Evolutionary conservation across 495 filamentous ascomycete genomes (phyloP), one percentile per base, ranked within the genome.

Genomic region (Aspergillus baeticus): DNA sequence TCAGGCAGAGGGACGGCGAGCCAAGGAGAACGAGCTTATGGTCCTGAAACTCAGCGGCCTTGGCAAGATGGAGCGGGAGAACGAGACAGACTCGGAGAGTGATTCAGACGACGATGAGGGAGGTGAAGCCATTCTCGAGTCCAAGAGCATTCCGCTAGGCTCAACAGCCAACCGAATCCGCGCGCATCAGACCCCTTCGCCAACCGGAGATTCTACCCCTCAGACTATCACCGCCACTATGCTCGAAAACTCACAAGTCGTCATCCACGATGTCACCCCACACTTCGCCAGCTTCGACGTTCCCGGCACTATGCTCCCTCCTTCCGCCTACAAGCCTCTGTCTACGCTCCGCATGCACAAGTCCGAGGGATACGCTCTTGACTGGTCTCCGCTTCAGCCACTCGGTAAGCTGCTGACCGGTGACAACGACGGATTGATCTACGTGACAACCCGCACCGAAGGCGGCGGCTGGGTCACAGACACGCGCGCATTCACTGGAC

Each of bases 151-250:
- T 62, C 90, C 90, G 5, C 74, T 96, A 33, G 83, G 77, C 31
- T 88, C 90, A 11, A 93, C 89, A 47, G 95, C 92, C 10, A 98
- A 98, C 77, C 89, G 94, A 37, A 92, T 96, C 69, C 89, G 94
- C 53, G 77, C 83, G 51, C 86, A 94, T 72, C 88, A 95, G 64
- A 79, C 81, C 3, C 87, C 89, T 7, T 80, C 85, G 34, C 76
- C 82, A 45, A 74, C 76, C 5, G 72, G 69, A 5, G 86, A 88
- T 61, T 80, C 87, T 13, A 84, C 84, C 15, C 83, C 87, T 3
- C 90, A 84, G 21, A 94, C 90, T 11, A 78, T 96, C 17, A 93
- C 92, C 6, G 94, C 94, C 21, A 86, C 90, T 23, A 94, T 96
- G 90, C 86, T 87, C 17, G 94, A 98, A 72, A 88, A 88, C 43